Percentiles rank a stretch among this genome's conserved stretches.
These are phyloP conservation scores for Leucocoprinus sp. DNA, from an alignment of 768 basidiomycete species.

Conservation along the genomic window DNA sequence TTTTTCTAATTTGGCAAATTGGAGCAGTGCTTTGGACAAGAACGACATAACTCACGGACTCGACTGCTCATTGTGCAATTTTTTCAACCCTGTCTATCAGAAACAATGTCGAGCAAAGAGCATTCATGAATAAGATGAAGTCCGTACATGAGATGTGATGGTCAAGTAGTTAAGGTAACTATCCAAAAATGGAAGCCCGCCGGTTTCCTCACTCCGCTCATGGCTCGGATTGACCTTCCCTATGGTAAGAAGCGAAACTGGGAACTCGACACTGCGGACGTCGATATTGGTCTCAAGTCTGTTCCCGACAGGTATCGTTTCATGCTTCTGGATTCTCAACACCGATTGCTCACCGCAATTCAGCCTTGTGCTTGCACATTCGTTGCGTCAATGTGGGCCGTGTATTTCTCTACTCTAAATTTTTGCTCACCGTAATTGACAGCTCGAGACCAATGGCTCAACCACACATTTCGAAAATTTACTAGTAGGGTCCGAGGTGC, in stretches of 20 bases:
- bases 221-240: slow-evolving; percentile 31
- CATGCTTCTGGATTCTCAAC: neutral
- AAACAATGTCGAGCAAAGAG: neutral
- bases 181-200: slow-evolving; percentile 7
- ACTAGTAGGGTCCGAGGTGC: slow-evolving; percentile 55
- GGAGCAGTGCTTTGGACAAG: slow-evolving; percentile 1
- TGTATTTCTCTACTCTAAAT: slow-evolving; percentile 15
- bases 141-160: slow-evolving; percentile 5
- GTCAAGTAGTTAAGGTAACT: slow-evolving; percentile 6
- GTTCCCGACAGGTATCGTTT: slow-evolving; percentile 48
- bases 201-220: neutral
- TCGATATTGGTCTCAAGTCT: slow-evolving; percentile 35
- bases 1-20: slow-evolving; percentile 43
- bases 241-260: slow-evolving; percentile 50
- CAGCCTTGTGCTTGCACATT: slow-evolving; percentile 57
- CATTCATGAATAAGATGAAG: slow-evolving; percentile 10
- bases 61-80: slow-evolving; percentile 36
- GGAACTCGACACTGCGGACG: slow-evolving; percentile 43
- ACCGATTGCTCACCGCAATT: neutral
- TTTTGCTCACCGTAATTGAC: slow-evolving; percentile 1
- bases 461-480: slow-evolving; percentile 62
- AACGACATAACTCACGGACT: slow-evolving; percentile 48
- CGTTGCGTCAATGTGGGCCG: slow-evolving; percentile 55
- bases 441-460: slow-evolving; percentile 71
- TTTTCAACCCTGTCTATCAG: slow-evolving; percentile 1